Evolutionary conservation across 192 early-diverging fungal species (phyloP), one percentile per base, ranked within the genome.

Genomic region (Coemansia pectinata): DNA sequence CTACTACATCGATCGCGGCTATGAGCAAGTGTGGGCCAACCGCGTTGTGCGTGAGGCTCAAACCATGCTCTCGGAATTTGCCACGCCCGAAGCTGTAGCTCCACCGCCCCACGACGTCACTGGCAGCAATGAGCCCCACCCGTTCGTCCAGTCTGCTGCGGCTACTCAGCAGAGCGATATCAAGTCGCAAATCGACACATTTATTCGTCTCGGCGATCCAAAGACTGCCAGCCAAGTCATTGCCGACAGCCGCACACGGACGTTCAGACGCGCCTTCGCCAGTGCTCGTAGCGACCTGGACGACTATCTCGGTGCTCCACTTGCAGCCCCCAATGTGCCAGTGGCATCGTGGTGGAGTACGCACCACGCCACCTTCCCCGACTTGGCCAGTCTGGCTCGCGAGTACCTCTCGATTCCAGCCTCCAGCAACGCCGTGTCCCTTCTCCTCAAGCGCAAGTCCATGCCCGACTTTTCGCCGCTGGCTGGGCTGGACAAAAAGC

Each of bases 351-450:
- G 80, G 80, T 83, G 80, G 80, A 68, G 69, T 9, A 47, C 73
- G 34, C 74, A 83, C 67, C 45, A 60, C 27, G 65, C 66, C 4
- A 72, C 72, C 5, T 77, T 74, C 59, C 80, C 80, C 4, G 66
- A 52, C 3, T 62, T 83, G 57, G 53, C 74, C 11, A 70, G 63
- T 33, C 65, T 77, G 33, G 80, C 69, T 15, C 69, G 72, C 21
- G 80, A 83, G 65, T 83, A 83, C 36, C 65, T 77, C 36, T 57
- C 80, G 29, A 77, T 83, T 39, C 62, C 80, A 0, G 75, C 80
- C 0, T 65, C 74, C 39, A 71, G 80, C 69, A 47, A 66, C 31
- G 31, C 64, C 1, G 33, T 67, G 14, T 48, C 80, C 0, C 41
- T 63, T 2, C 45, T 77, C 10, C 62, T 83, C 12, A 61, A 50